Conservation (phyloP, 2,329 filamentous ascomycete genomes). For the Aureobasidium pullulans region DNA sequence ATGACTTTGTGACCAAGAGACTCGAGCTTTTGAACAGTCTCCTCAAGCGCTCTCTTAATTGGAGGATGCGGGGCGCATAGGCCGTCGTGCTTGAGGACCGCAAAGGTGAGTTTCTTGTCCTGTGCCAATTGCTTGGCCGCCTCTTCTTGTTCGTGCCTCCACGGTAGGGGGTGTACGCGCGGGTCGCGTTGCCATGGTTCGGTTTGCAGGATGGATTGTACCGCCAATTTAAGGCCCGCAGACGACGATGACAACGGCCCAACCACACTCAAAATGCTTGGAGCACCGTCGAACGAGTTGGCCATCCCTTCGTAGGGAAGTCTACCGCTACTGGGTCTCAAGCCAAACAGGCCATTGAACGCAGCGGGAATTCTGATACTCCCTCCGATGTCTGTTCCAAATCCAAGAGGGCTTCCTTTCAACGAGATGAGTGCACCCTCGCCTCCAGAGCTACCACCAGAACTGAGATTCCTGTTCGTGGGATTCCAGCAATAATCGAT, state of each 20-base stretch:
- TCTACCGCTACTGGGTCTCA: conserved; percentile 48
- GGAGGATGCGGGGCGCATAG: conserved; percentile 49
- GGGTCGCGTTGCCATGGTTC: conserved; percentile 62
- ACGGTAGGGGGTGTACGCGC: conserved; percentile 57
- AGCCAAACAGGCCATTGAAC: conserved; percentile 51
- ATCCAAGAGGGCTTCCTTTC: conserved; percentile 47
- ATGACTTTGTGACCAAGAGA: conserved; percentile 52
- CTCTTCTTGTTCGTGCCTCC: conserved; percentile 44
- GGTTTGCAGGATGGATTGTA: conserved; percentile 49
- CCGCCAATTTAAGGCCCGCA: conserved; percentile 47
- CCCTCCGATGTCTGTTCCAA: conserved; percentile 52
- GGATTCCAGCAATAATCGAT: conserved; percentile 53
- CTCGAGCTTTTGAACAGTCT: conserved; percentile 43
- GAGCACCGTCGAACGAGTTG: conserved; percentile 59
- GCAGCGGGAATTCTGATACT: conserved; percentile 53
- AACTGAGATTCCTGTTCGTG: conserved; percentile 46
- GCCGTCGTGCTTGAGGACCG: conserved; percentile 47
- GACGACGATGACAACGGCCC: conserved; percentile 55
- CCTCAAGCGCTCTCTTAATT: conserved; percentile 46
- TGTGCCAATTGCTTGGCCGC: conserved; percentile 33
- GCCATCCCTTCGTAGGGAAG: conserved; percentile 52
- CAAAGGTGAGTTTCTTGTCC: conserved; percentile 44
- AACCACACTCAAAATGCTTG: conserved; percentile 53
- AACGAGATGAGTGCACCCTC: conserved; percentile 51
- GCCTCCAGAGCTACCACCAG: conserved; percentile 53